These are phyloP conservation scores for Agrostemma githago DNA, from an alignment of 148 eudicot genomes.

Conservation along the genomic window DNA sequence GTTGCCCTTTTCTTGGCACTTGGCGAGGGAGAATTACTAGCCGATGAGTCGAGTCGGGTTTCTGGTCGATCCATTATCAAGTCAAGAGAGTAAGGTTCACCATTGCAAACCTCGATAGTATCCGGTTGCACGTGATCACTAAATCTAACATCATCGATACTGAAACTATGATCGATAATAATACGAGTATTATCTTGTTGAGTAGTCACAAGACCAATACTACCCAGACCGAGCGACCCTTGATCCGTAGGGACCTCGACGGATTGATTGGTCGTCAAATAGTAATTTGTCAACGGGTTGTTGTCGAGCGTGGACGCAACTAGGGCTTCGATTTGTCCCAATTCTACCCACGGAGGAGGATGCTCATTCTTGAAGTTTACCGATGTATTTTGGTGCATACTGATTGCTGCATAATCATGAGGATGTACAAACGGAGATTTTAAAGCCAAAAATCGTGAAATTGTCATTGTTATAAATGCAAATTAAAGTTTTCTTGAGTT, in stretches of 20 bases:
- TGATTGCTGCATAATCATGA: no score
- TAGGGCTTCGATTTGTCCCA: neutral
- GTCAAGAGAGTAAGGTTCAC: neutral
- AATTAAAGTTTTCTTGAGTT: no score
- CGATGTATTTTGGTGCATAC: neutral
- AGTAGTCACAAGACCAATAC: neutral
- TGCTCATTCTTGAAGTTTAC: neutral
- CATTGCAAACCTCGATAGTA: neutral
- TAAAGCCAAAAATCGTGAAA: neutral
- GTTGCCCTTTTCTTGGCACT: neutral
- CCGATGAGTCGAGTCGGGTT: neutral
- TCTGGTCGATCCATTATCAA: neutral
- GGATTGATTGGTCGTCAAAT: neutral
- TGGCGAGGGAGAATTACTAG: neutral
- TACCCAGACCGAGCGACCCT: neutral
- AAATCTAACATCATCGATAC: neutral
- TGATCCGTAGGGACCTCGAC: neutral
- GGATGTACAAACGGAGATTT: neutral
- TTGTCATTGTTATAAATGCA: neutral
- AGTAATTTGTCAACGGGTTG: no score
- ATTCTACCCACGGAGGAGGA: neutral
- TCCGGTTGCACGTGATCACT: no score
- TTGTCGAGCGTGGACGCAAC: neutral
- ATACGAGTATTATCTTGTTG: neutral
- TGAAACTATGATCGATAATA: neutral